Evolutionary conservation across 164 flowering plant species (phyloP), one percentile per base, ranked within the genome.

Genomic region (Protea cynaroides): DNA sequence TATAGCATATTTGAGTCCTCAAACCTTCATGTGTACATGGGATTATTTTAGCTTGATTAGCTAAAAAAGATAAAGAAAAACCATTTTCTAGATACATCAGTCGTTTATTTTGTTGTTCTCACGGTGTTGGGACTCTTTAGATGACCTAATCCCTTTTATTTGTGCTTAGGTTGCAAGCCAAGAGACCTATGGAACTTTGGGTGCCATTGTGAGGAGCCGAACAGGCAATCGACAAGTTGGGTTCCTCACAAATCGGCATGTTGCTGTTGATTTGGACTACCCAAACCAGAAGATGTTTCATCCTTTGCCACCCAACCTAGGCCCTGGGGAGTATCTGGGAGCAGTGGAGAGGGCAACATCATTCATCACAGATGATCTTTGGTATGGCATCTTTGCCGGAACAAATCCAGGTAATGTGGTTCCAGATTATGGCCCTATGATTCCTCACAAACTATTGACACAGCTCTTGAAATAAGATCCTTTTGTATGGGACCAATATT

Each of bases 231-330:
- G 78, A 57, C 97, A 91, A 73, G 83, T 94, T 56, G 99, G 99
- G 72, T 94, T 94, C 76, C 96, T 94, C 59, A 94, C 99, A 54
- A 94, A 94, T 61, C 81, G 99, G 44, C 99, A 94, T 78, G 99
- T 94, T 56, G 99, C 99, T 4, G 97, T 94, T 67, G 92, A 91
- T 69, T 74, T 93, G 60, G 98, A 93, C 73, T 93, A 89, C 73
- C 98, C 98, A 58, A 94, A 79, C 67, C 99, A 94, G 76, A 94
- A 94, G 75, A 94, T 94, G 99, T 94, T 91, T 77, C 99, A 94
- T 80, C 99, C 99, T 69, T 77, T 94, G 70, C 99, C 99, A 19
- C 99, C 99, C 56, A 91, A 84, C 75, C 92, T 91, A 66, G 99
- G 99, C 66, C 99, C 99, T 44, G 99, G 96, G 19, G 92, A 89